A percentile compares a stretch with the other conserved stretches of the same genome.
Conservation (phyloP, 805 yeast species). For the Kodamaea fukazawae region DNA sequence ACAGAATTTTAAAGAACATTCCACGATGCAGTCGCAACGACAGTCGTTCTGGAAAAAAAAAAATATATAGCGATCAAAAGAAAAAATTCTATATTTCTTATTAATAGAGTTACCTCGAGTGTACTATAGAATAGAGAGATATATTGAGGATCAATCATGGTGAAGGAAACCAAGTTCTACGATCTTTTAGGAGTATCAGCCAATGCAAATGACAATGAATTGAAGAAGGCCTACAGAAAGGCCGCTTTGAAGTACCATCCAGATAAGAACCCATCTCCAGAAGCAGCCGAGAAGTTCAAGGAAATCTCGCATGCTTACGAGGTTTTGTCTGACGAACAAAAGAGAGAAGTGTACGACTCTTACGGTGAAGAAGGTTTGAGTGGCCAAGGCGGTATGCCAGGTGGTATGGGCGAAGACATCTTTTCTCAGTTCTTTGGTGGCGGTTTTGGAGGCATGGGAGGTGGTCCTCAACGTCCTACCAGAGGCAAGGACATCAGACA, state of each 20-base stretch:
- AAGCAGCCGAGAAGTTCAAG: conserved; percentile 94
- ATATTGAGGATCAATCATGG: conserved; percentile 44
- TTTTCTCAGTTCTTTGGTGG: conserved; percentile 81
- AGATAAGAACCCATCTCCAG: conserved; percentile 79
- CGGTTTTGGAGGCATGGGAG: conserved; percentile 55
- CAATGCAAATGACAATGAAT: conserved; percentile 64
- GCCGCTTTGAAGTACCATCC: conserved; percentile 81
- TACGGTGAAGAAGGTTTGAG: conserved; percentile 91
- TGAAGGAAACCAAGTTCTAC: conserved; percentile 74
- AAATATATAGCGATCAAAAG: conserved; percentile 2
- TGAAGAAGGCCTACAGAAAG: conserved; percentile 80
- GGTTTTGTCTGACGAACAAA: conserved; percentile 79
- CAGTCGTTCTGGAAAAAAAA: conserved; percentile 5
- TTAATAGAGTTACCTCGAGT: no score
- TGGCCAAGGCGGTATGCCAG: conserved; percentile 68
- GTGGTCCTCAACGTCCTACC: conserved; percentile 70
- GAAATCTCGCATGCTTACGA: conserved; percentile 88
- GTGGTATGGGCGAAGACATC: conserved; percentile 67
- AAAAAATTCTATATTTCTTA: no score
- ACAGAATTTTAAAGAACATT: conserved; percentile 8
- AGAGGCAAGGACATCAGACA: conserved; percentile 92
- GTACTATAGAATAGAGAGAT: background rate
- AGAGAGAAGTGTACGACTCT: conserved; percentile 84
- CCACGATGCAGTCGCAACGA: conserved; percentile 8
- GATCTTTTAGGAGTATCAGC: conserved; percentile 72